Evolutionary conservation across 306 rosid species (phyloP).

Genomic region (peach (Prunus persica)): Prunus_persica_NCBIv2 NC_034011.1:21481001-21481500

Average conservation of each 20-base stretch:
- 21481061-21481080: background rate
- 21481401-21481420: background rate
- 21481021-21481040: background rate
- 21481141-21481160: background rate
- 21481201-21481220: background rate
- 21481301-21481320: background rate
- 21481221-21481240: background rate
- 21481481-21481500: no score
- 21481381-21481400: no score
- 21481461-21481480: no score
- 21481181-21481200: background rate
- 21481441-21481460: no score
- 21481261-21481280: background rate
- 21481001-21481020: background rate
- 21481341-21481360: background rate
- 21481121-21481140: background rate
- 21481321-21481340: background rate
- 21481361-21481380: no score
- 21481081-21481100: conserved; percentile 12
- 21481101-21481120: conserved; percentile 12
- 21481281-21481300: background rate
- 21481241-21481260: background rate
- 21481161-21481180: background rate
- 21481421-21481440: no score
- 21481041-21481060: background rate